phyloP scores from a whole-genome alignment of 495 filamentous ascomycete species.

The Mytilinidion resinicola region DNA sequence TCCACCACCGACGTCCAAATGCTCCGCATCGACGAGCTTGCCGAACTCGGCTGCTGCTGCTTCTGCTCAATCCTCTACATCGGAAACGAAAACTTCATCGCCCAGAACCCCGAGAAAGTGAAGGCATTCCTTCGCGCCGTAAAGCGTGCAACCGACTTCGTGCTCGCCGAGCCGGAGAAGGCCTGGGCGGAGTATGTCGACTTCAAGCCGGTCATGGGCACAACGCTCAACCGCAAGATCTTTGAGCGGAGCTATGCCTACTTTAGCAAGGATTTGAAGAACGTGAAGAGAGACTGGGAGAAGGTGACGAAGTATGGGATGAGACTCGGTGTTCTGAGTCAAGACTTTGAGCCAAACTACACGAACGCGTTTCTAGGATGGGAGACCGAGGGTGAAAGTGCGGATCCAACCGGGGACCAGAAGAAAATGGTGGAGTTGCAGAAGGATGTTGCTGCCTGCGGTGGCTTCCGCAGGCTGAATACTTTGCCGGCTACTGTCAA shows the following conservation, averaged over 20 bases:
- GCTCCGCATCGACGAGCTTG: slow-evolving; percentile 67
- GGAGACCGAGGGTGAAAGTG: slow-evolving; percentile 53
- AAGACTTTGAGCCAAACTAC: slow-evolving; percentile 57
- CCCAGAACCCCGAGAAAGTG: slow-evolving; percentile 53
- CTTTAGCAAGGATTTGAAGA: slow-evolving; percentile 65
- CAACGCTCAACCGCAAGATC: slow-evolving; percentile 62
- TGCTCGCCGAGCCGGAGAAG: slow-evolving; percentile 51
- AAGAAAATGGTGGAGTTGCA: slow-evolving; percentile 21
- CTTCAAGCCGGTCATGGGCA: slow-evolving; percentile 61
- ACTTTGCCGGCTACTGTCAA: no score
- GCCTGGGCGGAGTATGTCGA: slow-evolving; percentile 61
- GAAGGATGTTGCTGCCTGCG: slow-evolving; percentile 2
- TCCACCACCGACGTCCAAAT: slow-evolving; percentile 60
- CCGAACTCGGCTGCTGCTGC: slow-evolving; percentile 67
- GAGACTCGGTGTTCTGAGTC: slow-evolving; percentile 53
- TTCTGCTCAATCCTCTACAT: slow-evolving; percentile 72
- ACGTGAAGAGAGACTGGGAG: slow-evolving; percentile 59
- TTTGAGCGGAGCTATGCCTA: slow-evolving; percentile 66
- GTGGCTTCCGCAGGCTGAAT: no score
- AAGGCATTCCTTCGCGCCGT: slow-evolving; percentile 55
- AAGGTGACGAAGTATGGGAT: slow-evolving; percentile 68
- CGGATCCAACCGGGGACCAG: slow-evolving; percentile 53
- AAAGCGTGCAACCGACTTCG: slow-evolving; percentile 60
- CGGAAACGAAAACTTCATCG: slow-evolving; percentile 58
- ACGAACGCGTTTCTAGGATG: slow-evolving; percentile 59